These are phyloP conservation scores for Beauveria medogensis DNA, from an alignment of 2,329 filamentous ascomycete species.

Conservation along the genomic window DNA sequence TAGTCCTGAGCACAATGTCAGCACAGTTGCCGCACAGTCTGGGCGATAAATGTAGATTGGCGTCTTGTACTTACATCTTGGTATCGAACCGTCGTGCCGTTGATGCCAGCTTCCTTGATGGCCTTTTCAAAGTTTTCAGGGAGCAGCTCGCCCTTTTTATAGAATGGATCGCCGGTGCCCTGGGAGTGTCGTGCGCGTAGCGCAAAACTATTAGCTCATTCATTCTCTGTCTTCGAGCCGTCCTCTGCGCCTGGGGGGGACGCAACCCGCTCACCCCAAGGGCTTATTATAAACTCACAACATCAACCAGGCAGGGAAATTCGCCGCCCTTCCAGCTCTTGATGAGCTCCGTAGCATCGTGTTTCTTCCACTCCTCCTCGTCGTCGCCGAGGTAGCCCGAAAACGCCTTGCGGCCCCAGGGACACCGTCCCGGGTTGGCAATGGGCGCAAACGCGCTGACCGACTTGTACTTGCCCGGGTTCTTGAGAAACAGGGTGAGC, in stretches of 20 bases:
- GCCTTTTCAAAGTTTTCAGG: constrained; percentile 87
- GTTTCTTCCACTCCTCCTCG: constrained; percentile 70
- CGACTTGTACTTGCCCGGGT: constrained; percentile 82
- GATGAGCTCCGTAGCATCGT: constrained; percentile 88
- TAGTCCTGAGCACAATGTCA: constrained; percentile 52
- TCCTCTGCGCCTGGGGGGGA: not conserved
- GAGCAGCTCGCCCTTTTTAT: constrained; percentile 84
- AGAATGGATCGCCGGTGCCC: constrained; percentile 94
- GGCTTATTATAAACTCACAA: constrained; percentile 46
- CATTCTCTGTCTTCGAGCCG: not conserved
- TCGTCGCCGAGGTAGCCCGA: constrained; percentile 78
- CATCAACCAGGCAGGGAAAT: constrained; percentile 77
- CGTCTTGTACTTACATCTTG: constrained; percentile 53
- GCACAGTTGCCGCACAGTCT: not conserved
- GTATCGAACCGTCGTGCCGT: constrained; percentile 70
- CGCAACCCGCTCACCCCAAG: no score
- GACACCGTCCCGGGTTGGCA: constrained; percentile 73
- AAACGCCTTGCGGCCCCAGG: constrained; percentile 96
- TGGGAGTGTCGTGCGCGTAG: constrained; percentile 23
- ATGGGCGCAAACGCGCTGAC: constrained; percentile 90
- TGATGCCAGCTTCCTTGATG: constrained; percentile 65
- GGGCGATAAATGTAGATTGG: not conserved
- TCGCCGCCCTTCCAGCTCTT: constrained; percentile 60
- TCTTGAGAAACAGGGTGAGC: constrained; percentile 82
- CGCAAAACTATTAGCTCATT: not conserved